These are phyloP conservation scores for Trichoderma endophyticum DNA, from an alignment of 2,329 filamentous ascomycete genomes.

Conservation along the genomic window DNA sequence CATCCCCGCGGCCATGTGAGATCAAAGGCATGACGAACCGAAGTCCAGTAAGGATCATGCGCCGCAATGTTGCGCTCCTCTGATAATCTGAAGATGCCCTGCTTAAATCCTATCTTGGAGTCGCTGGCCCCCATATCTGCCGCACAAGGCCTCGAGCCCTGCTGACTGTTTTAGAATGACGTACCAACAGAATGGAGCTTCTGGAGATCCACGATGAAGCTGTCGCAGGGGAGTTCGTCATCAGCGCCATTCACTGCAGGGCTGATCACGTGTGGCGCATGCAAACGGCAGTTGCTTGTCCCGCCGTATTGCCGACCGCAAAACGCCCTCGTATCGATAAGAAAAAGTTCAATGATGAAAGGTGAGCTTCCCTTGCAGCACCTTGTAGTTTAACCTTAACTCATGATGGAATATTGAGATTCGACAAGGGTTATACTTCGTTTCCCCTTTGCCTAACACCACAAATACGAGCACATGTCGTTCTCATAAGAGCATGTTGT, in stretches of 20 bases:
- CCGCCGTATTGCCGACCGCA: constrained; percentile 5
- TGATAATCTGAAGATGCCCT: constrained; percentile 95
- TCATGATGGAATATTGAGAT: background rate
- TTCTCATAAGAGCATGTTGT: background rate
- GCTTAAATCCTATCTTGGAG: constrained; percentile 98
- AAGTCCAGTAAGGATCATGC: constrained; percentile 89
- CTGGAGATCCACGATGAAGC: constrained; percentile 17
- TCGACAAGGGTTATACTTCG: background rate
- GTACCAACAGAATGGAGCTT: constrained; percentile 14
- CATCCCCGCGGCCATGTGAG: background rate
- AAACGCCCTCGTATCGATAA: constrained; percentile 11
- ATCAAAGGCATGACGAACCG: constrained; percentile 55
- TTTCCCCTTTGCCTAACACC: background rate
- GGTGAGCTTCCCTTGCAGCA: background rate
- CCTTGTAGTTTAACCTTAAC: background rate
- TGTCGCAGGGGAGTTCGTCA: constrained; percentile 16
- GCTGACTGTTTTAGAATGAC: constrained; percentile 14
- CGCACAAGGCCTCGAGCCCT: constrained; percentile 26
- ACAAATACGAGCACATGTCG: background rate
- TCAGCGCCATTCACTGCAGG: constrained; percentile 1
- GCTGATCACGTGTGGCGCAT: constrained; percentile 14
- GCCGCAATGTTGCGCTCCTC: constrained; percentile 84
- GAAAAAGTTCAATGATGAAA: constrained; percentile 12
- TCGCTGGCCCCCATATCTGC: constrained; percentile 88
- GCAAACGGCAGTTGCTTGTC: background rate